Conservation (phyloP, 768 basidiomycete genomes). For the Calocybe gangraenosa region DNA sequence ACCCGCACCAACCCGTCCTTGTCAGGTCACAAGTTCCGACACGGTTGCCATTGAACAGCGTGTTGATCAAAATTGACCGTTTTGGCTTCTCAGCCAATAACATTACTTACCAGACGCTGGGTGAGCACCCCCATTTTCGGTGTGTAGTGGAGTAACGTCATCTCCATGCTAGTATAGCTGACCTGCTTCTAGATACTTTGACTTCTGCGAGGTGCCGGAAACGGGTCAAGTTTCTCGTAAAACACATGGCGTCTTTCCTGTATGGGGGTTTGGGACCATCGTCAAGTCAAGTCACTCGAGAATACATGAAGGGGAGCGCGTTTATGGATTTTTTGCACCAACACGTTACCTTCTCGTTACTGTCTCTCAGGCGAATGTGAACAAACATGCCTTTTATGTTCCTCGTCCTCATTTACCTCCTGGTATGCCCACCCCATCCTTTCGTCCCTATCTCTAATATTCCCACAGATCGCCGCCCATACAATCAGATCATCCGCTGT, state of each 20-base stretch:
- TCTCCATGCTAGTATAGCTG: neutral
- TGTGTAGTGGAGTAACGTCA: conserved; percentile 15
- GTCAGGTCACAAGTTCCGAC: conserved; percentile 18
- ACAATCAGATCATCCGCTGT: conserved; percentile 66
- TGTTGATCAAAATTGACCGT: conserved; percentile 55
- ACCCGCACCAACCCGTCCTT: conserved; percentile 20
- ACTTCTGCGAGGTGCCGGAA: conserved; percentile 53
- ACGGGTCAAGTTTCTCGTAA: conserved; percentile 32
- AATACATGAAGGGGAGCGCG: conserved; percentile 50
- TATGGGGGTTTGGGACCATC: conserved; percentile 70
- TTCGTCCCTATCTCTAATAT: neutral
- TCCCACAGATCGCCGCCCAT: conserved; percentile 53
- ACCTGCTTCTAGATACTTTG: conserved; percentile 61
- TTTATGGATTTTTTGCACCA: conserved; percentile 64
- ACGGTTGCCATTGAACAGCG: conserved; percentile 36
- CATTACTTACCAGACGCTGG: conserved; percentile 58
- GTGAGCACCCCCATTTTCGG: conserved; percentile 49
- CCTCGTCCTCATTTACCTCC: conserved; percentile 58
- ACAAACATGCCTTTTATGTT: conserved; percentile 51
- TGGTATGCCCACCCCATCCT: conserved; percentile 30
- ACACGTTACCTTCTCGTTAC: conserved; percentile 52
- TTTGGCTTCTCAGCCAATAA: conserved; percentile 76
- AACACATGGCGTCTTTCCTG: conserved; percentile 62
- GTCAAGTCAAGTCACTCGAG: conserved; percentile 43
- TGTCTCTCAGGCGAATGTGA: conserved; percentile 47